Base-by-base conservation (phyloP, 768 basidiomycete genomes). In the Mycena belliarum region DNA sequence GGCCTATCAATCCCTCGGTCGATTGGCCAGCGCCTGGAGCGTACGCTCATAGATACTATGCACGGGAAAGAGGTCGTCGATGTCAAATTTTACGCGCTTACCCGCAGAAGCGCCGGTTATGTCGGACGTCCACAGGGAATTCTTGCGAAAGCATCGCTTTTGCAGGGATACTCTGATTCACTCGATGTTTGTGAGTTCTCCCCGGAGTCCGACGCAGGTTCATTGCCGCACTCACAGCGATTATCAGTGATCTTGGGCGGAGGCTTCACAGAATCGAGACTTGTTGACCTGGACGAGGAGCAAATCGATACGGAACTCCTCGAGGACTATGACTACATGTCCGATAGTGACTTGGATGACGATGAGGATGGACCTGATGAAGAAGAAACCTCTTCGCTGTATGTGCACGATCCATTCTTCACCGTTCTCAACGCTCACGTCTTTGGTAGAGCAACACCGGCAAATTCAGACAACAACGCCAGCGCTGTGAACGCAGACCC, bases 301-400 rank as follows among this genome's bases (percentile, higher is more conserved):
- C 45, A 59, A 33, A 20, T 57, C 12, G 32, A 51, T 26, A 37
- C 55, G n/a, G 18, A 35, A 3, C 7, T 21, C 1, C 37, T 55
- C 41, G 52, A 15, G 14, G 44, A 32, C 11, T 67, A 63, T 24
- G 65, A 60, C 15, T 65, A 67, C 25, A 43, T 47, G 15, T 63
- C 63, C 4, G 68, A 69, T 43, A 69, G 66, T 38, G 68, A 69
- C 43, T 44, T 69, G 8, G 57, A 61, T 21, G 49, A 54, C 1
- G 55, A 54, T 3, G 25, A 41, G 0, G 55, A 60, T 5, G 55
- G 41, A 9, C 6, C 12, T 32, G n/a, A 32, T 32, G 35, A 35
- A 35, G 35, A 35, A 4, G 35, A 35, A 10, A 4, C 35, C 35
- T 10, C 35, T 9, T 14, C 4, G 12, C 11, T 4, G 35, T 35